These are phyloP conservation scores for Capronia americana DNA, from an alignment of 2,329 filamentous ascomycete genomes.

Conservation along the genomic window DNA sequence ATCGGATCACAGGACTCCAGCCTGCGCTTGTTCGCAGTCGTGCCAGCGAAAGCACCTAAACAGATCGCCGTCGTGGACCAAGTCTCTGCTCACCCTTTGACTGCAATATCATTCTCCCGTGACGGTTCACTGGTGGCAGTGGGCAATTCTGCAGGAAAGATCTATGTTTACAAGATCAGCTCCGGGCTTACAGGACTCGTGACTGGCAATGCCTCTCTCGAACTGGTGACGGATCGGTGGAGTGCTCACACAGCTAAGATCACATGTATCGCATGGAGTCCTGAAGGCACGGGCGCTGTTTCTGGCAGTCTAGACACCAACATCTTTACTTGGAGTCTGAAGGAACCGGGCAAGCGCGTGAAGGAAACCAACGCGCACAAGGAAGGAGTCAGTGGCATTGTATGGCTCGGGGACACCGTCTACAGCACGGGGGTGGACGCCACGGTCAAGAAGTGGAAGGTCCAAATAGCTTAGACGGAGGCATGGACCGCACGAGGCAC, in stretches of 20 bases:
- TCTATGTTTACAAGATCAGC: conserved; percentile 75
- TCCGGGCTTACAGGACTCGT: conserved; percentile 55
- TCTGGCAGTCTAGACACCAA: conserved; percentile 91
- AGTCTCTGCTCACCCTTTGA: conserved; percentile 74
- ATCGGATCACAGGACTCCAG: conserved; percentile 77
- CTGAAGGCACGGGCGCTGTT: conserved; percentile 75
- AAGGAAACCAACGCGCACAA: conserved; percentile 91
- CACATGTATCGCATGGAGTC: conserved; percentile 77
- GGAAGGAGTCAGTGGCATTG: conserved; percentile 88
- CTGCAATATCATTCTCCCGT: conserved; percentile 80
- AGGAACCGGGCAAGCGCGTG: conserved; percentile 80
- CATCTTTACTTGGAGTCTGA: conserved; percentile 87
- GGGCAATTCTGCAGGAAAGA: conserved; percentile 84
- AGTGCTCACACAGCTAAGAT: conserved; percentile 71
- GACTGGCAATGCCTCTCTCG: conserved; percentile 42
- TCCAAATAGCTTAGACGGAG: conserved; percentile 51
- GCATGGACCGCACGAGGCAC: conserved; percentile 16
- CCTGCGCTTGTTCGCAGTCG: conserved; percentile 74
- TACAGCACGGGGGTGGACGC: conserved; percentile 86
- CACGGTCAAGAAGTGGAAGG: conserved; percentile 85
- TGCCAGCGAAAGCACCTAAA: conserved; percentile 60
- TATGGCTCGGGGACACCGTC: conserved; percentile 75
- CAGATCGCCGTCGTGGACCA: conserved; percentile 63
- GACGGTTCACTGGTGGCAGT: conserved; percentile 79
- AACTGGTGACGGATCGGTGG: conserved; percentile 80